Percentiles rank a stretch among this genome's conserved stretches.
Conservation (phyloP, 495 filamentous ascomycete genomes). For the Tuber brumale region DNA sequence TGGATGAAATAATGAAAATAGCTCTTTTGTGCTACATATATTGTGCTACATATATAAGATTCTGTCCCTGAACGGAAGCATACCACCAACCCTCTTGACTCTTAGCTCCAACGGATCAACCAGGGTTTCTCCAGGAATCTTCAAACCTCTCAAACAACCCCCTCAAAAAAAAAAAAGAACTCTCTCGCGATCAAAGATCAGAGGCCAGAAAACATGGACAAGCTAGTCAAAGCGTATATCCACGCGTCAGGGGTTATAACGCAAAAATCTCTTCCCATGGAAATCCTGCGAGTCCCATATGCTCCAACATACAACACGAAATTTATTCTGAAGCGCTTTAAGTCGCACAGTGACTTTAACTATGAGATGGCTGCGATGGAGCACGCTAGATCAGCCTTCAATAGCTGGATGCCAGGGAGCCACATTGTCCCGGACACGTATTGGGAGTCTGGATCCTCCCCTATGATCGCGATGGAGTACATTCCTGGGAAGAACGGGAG, state of each 20-base stretch:
- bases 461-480: not conserved
- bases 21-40: not conserved
- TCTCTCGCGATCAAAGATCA: not conserved
- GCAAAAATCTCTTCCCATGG: not conserved
- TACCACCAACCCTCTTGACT: not conserved
- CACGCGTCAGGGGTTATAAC: not conserved
- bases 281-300: not conserved
- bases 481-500: not conserved
- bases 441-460: not conserved
- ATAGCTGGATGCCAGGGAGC: not conserved
- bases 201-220: not conserved
- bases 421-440: not conserved
- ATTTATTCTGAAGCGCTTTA: not conserved
- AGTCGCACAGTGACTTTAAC: not conserved
- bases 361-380: not conserved
- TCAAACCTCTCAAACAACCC: not conserved
- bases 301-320: not conserved
- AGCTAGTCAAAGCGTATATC: not conserved
- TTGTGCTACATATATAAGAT: not conserved
- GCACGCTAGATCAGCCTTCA: not conserved
- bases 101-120: not conserved
- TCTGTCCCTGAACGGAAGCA: not conserved
- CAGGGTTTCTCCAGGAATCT: not conserved
- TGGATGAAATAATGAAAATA: not conserved
- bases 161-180: not conserved